Conservation (phyloP, 345 rosid species). For the Lumnitzera littorea region DNA sequence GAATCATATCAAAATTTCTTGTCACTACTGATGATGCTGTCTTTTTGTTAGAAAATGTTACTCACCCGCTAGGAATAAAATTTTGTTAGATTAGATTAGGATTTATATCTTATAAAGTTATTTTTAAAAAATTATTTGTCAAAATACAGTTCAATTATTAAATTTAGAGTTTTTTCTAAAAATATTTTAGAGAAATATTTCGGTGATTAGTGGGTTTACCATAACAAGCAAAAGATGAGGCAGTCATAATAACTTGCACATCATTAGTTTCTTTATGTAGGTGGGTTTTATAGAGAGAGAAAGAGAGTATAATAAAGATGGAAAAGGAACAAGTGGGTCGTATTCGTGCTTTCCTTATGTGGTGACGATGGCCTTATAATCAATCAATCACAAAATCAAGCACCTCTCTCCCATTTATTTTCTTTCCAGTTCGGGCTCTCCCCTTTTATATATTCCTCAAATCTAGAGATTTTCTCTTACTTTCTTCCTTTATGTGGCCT, state of each 20-base stretch:
- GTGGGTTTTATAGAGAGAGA: not conserved
- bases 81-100: too few relatives aligned
- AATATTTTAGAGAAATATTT: too few relatives aligned
- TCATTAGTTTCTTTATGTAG: conserved; percentile 6
- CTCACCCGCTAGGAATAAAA: too few relatives aligned
- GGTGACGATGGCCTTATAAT: not conserved
- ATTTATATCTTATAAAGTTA: too few relatives aligned
- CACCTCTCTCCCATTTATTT: not conserved
- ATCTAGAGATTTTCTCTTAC: too few relatives aligned
- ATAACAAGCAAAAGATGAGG: conserved; percentile 6
- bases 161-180: too few relatives aligned
- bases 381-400: conserved; percentile 1
- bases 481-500: too few relatives aligned
- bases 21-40: too few relatives aligned
- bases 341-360: not conserved
- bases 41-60: too few relatives aligned
- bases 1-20: too few relatives aligned
- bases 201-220: not conserved
- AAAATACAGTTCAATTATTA: too few relatives aligned
- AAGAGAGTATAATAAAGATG: not conserved
- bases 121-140: too few relatives aligned
- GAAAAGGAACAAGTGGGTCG: not conserved
- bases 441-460: not conserved
- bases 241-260: not conserved
- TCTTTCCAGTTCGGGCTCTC: conserved; percentile 1